Percentiles rank a stretch among this genome's conserved stretches.
These are phyloP conservation scores for Trichocladium uniseriatum DNA, from an alignment of 495 filamentous ascomycete genomes.

Conservation along the genomic window DNA sequence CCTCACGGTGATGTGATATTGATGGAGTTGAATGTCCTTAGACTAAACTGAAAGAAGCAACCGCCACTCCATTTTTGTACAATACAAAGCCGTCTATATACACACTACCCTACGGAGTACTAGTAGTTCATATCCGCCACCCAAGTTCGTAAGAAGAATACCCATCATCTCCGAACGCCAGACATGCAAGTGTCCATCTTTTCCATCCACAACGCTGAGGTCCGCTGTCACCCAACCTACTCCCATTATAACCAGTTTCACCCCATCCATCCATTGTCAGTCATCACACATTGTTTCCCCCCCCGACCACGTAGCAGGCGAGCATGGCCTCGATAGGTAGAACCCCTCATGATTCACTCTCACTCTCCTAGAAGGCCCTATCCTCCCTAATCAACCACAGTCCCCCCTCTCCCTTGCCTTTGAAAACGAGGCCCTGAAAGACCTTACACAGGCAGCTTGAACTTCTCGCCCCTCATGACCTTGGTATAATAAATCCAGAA, in stretches of 20 bases:
- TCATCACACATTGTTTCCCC: slow-evolving; percentile 1
- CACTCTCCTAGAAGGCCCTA: too few species aligned
- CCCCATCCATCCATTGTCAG: slow-evolving; percentile 1
- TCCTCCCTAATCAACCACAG: neutral
- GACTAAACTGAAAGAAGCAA: too few species aligned
- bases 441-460: slow-evolving; percentile 68
- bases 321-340: too few species aligned
- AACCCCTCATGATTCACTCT: too few species aligned
- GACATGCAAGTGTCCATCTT: slow-evolving; percentile 10
- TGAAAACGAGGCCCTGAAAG: neutral
- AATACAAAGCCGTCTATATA: too few species aligned
- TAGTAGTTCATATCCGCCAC: too few species aligned
- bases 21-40: too few species aligned
- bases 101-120: too few species aligned
- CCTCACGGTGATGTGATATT: too few species aligned
- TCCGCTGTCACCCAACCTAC: neutral
- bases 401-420: neutral
- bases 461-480: slow-evolving; percentile 81
- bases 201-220: neutral
- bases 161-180: slow-evolving; percentile 13
- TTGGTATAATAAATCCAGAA: slow-evolving; percentile 99
- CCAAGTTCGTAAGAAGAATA: too few species aligned
- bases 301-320: too few species aligned
- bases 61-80: too few species aligned
- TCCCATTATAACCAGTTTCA: neutral